Evolutionary conservation across 192 early-diverging fungal species (phyloP), one percentile per base, ranked within the genome.

Genomic region (Coemansia pectinata): DNA sequence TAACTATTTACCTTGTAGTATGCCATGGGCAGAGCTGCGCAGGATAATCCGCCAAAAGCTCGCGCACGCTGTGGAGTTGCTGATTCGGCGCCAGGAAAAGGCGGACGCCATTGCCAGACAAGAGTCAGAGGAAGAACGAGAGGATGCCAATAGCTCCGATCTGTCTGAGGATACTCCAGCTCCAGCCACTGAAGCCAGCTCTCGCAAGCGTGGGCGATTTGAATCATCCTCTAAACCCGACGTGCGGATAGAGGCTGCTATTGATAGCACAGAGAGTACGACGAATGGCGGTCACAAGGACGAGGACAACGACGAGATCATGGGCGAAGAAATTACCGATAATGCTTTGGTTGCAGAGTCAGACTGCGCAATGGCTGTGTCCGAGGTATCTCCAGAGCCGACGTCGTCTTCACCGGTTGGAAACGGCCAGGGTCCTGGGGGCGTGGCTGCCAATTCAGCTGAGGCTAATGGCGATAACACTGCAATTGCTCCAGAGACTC

Each of bases 1-100:
- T 14, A n/a, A 25, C n/a, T 23, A 29, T 27, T 5, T 33, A 21
- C 19, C 36, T 21, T 42, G 40, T 81, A 81, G 74, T 21, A 60
- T 66, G 15, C 68, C 79, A 25, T 82, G 79, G 79, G 63, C 71
- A 4, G 74, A 82, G 47, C 48, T 82, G 29, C 71, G 79, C 3
- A 45, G 62, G 34, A 74, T 82, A 58, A 74, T 82, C 25, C 50
- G 72, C 36, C 74, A 82, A 42, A 69, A 71, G 58, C 71, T 82
- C 8, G 64, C 79, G 14, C 69, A 73, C 36, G 69, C 69, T 0
- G 63, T 83, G 5, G 76, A 83, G 50, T 15, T 50, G 39, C 60
- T 78, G 50, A 21, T 57, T 5, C 44, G 63, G 55, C 17, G 17
- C 10, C 63, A 67, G 39, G 48, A 31, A 47, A 59, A 74, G 21